Percentiles rank a stretch among this genome's conserved stretches.
These are phyloP conservation scores for Protomyces inouyei DNA, from an alignment of 1,139 yeast genomes.

Conservation along the genomic window DNA sequence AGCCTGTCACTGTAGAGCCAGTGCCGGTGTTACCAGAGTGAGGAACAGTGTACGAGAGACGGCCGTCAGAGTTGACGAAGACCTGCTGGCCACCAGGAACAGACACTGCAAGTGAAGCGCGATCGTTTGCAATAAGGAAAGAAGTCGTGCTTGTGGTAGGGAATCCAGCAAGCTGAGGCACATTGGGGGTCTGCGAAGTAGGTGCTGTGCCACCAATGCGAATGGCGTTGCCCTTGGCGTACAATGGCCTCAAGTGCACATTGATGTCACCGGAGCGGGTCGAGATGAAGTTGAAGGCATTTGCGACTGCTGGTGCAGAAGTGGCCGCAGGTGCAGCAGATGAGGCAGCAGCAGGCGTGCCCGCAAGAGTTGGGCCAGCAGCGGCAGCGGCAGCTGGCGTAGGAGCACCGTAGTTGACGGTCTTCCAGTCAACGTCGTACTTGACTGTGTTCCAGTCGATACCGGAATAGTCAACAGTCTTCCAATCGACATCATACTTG, in stretches of 20 bases:
- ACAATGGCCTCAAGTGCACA: conserved; percentile 6
- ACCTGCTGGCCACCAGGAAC: conserved; percentile 20
- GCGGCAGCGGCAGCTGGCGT: background rate
- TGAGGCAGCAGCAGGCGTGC: background rate
- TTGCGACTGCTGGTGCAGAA: background rate
- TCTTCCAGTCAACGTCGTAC: background rate
- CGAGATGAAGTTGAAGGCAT: conserved; percentile 10
- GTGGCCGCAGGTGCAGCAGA: conserved; percentile 3
- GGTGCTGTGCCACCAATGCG: conserved; percentile 11
- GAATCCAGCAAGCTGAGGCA: background rate
- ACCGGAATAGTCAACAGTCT: background rate
- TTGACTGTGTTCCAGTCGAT: background rate
- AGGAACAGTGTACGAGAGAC: conserved; percentile 7
- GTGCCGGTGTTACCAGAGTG: conserved; percentile 11
- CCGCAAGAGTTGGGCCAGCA: background rate
- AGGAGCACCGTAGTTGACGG: background rate
- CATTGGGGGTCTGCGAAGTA: conserved; percentile 1
- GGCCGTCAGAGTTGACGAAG: conserved; percentile 8
- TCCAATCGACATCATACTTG: background rate
- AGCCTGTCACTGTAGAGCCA: conserved; percentile 3
- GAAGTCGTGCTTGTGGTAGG: conserved; percentile 1
- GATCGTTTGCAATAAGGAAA: background rate
- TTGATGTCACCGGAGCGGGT: conserved; percentile 3
- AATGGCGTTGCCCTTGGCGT: conserved; percentile 1
- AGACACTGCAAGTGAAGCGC: background rate